Base-by-base conservation (phyloP, 768 basidiomycete genomes). In the Sporobolomyces pararoseus region DNA sequence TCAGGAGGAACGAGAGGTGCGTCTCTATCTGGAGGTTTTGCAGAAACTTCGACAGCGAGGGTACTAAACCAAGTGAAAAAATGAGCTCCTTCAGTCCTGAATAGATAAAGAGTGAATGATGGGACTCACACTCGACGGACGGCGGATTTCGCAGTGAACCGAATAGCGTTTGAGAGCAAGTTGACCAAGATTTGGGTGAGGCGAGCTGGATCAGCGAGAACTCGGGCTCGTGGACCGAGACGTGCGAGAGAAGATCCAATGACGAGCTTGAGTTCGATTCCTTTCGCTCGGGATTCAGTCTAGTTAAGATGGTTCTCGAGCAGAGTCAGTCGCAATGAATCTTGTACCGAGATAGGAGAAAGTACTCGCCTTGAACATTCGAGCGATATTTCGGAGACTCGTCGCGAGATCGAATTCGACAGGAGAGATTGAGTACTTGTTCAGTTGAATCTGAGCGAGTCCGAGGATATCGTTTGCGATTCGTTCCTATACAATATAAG, bases 381-480 rank as follows among this genome's bases (percentile, higher is more conserved):
- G 63, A 19, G 76, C 61, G 25, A 79, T 77, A 66, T 79, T 79
- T 6, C 73, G 68, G 10, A 77, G 70, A 52, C 78, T 78, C 21
- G 72, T 74, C n/a, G 73, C 53, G 7, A 79, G 63, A 62, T 79
- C 76, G 51, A 76, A 78, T 35, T 78, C 77, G 66, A 79, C 76
- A 13, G 77, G 75, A 66, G 74, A 74, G 7, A 79, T 70, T 6
- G 60, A 70, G 21, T 80, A 77, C 76, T 77, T 79, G 68, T 79
- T 76, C 13, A 78, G 74, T 62, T 78, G 78, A 13, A 78, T 75
- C 53, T 77, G 58, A 9, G 77, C 76, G 10, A 78, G 63, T 0
- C 77, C 76, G 23, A 79, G 69, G 27, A 79, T 76, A 50, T 79
- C 79, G 53, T 78, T 77, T 17, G 78, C 78, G n/a, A 79, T 78